A percentile compares a stretch with the other conserved stretches of the same genome.
phyloP scores from a whole-genome alignment of 192 early-diverging fungal genomes.

The Entophlyctis helioformis region DNA sequence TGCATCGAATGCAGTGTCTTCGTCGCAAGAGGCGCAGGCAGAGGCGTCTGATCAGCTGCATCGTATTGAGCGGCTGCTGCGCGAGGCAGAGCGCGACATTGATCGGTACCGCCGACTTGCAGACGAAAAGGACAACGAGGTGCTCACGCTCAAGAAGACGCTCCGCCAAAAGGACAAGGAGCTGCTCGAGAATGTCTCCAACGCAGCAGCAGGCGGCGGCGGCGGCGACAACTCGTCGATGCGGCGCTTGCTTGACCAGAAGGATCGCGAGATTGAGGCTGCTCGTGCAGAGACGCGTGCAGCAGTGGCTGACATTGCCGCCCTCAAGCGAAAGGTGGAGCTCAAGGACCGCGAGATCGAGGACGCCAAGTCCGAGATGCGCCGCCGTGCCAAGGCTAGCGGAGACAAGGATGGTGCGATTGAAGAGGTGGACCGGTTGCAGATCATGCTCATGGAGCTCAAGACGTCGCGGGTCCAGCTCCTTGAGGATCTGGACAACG shows the following conservation, averaged over 20 bases:
- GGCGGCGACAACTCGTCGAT: neutral
- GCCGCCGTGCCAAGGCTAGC: neutral
- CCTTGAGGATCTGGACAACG: conserved; percentile 30
- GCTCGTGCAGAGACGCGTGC: neutral
- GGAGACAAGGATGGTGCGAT: conserved; percentile 10
- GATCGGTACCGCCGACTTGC: conserved; percentile 8
- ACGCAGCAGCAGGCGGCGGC: neutral
- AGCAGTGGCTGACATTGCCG: too few relatives aligned
- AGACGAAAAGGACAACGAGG: conserved; percentile 6
- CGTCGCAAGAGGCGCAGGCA: neutral
- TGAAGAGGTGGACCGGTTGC: conserved; percentile 22
- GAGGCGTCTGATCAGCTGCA: conserved; percentile 1
- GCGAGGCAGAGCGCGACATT: conserved; percentile 9
- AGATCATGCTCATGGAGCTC: conserved; percentile 24
- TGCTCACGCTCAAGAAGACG: conserved; percentile 3
- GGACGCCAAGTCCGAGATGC: conserved; percentile 1
- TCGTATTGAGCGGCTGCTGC: too few relatives aligned
- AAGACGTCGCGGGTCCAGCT: conserved; percentile 25
- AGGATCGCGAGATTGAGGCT: conserved; percentile 3
- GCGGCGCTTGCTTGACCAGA: conserved; percentile 1
- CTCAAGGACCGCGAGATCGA: conserved; percentile 11
- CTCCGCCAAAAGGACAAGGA: conserved; percentile 11
- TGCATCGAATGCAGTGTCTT: conserved; percentile 4
- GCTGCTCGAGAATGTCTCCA: conserved; percentile 5
- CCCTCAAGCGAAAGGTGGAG: conserved; percentile 15